phyloP scores from a whole-genome alignment of 129 eudicot species.

The Kitagawia praeruptora region DNA sequence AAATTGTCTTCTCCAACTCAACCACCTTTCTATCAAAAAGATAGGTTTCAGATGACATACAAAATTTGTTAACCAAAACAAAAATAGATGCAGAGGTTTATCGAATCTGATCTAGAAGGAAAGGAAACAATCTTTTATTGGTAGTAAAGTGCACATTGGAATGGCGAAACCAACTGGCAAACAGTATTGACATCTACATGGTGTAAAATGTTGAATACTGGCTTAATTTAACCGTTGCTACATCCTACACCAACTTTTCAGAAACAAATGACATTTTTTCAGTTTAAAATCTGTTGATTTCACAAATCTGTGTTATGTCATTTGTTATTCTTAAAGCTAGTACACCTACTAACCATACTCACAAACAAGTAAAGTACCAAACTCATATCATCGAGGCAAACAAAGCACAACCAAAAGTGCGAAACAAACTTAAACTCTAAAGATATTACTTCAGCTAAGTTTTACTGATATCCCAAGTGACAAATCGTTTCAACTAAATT shows the following conservation, averaged over 20 bases:
- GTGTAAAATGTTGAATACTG: not conserved
- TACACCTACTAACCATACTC: not conserved
- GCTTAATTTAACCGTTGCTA: not conserved
- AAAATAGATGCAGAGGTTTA: not conserved
- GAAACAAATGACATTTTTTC: not conserved
- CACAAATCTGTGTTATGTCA: not conserved
- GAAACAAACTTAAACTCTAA: not conserved
- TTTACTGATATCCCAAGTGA: not conserved
- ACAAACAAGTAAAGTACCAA: not conserved
- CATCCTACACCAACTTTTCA: not conserved
- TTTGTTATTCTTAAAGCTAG: not conserved
- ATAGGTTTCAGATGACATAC: conserved; percentile 22
- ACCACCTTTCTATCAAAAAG: conserved; percentile 78
- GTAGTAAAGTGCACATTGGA: not conserved
- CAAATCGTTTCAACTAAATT: not conserved
- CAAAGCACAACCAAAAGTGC: not conserved
- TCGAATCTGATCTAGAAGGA: not conserved
- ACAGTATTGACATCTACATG: not conserved
- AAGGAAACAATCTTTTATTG: not conserved
- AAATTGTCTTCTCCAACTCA: conserved; percentile 73
- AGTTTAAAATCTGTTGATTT: too few relatives aligned
- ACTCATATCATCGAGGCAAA: not conserved
- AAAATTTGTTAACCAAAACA: not conserved
- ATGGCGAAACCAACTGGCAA: not conserved
- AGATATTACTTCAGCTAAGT: not conserved